Percentiles rank a stretch among this genome's conserved stretches.
These are phyloP conservation scores for Plasmopara muralis DNA, from an alignment of 352 stramenopile species.

Conservation along the genomic window DNA sequence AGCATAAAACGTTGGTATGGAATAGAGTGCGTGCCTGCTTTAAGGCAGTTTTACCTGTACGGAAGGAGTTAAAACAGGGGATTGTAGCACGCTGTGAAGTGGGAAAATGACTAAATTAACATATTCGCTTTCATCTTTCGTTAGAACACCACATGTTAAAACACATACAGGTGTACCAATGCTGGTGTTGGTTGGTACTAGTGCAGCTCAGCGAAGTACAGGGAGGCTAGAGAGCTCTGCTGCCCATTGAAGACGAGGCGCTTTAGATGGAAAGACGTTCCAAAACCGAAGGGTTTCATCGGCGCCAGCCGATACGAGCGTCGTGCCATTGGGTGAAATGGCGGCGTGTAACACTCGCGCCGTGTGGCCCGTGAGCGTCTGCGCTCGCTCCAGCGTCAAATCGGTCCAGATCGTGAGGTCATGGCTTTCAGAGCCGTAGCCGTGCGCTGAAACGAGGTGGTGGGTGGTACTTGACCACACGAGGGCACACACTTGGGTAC, in stretches of 20 bases:
- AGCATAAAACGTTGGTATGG: background rate
- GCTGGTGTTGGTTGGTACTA: too few relatives aligned
- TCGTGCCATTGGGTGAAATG: slow-evolving; percentile 87
- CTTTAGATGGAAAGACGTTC: slow-evolving; percentile 73
- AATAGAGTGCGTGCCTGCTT: background rate
- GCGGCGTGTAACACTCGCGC: slow-evolving; percentile 91
- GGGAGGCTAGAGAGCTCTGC: too few relatives aligned
- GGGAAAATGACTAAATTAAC: too few relatives aligned
- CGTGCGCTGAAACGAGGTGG: slow-evolving; percentile 93
- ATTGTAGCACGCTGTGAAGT: too few relatives aligned
- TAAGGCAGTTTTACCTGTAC: too few relatives aligned
- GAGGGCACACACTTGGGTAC: slow-evolving; percentile 92
- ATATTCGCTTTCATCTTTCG: too few relatives aligned
- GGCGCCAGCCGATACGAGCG: slow-evolving; percentile 89
- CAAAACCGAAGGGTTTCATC: slow-evolving; percentile 98
- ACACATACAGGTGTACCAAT: too few relatives aligned
- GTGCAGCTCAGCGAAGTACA: too few relatives aligned
- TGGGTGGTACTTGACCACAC: slow-evolving; percentile 80
- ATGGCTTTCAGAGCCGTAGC: slow-evolving; percentile 81
- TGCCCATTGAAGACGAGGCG: too few relatives aligned
- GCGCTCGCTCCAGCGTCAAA: slow-evolving; percentile 88
- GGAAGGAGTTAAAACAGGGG: too few relatives aligned
- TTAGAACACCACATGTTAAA: too few relatives aligned
- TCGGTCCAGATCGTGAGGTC: slow-evolving; percentile 95
- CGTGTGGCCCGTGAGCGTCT: slow-evolving; percentile 92